A percentile compares a stretch with the other conserved stretches of the same genome.
Conservation (phyloP, 2,329 filamentous ascomycete genomes). For the Magnaporthales sp. region DNA sequence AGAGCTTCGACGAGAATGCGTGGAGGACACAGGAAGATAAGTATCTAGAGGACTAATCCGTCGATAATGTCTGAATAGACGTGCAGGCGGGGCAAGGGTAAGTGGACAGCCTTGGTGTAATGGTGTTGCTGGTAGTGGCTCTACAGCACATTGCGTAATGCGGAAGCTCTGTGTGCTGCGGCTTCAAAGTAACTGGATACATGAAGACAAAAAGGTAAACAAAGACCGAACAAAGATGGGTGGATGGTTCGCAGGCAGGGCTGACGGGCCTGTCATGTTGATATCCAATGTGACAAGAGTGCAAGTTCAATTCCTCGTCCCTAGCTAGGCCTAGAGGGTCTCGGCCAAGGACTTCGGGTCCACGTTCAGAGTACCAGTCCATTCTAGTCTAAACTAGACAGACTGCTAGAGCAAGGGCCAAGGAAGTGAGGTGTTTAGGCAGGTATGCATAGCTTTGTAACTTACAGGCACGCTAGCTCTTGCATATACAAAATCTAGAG, state of each 20-base stretch:
- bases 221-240: not conserved
- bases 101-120: not conserved
- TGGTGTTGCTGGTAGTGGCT: conserved; percentile 6
- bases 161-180: not conserved
- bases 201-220: not conserved
- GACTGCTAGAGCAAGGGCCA: not conserved
- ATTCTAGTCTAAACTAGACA: not conserved
- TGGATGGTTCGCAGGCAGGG: not conserved
- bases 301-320: not conserved
- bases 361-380: not conserved
- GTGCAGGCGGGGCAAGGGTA: not conserved
- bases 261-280: not conserved
- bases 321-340: not conserved
- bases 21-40: not conserved
- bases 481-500: not conserved
- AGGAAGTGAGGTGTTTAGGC: not conserved
- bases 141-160: not conserved
- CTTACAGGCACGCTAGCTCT: conserved; percentile 1
- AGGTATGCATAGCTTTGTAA: not conserved
- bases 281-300: not conserved
- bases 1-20: not conserved
- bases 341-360: not conserved
- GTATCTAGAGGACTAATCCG: not conserved
- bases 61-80: not conserved
- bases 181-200: too few species aligned